Base-by-base conservation (phyloP, 139 green algal species). In the Chlamydomonas schloesseri region DNA sequence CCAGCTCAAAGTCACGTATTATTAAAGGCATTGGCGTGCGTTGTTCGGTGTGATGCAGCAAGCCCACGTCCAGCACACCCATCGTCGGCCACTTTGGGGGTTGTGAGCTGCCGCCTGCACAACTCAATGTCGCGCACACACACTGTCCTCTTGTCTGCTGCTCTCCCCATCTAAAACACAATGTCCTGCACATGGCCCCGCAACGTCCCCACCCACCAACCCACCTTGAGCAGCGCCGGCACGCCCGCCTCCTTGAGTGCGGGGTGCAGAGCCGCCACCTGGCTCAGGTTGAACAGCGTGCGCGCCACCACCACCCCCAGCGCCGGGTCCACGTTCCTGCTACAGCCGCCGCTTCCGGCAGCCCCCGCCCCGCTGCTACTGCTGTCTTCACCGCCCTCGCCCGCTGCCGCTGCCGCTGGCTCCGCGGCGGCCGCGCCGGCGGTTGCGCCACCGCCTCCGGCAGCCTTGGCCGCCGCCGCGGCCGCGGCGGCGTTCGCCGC, bases 241-340 rank as follows among this genome's bases (percentile, higher is more conserved):
- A 74, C 78, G 28, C 78, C 78, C 64, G 78, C 64, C 42, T 74
- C 64, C 29, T 65, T 65, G 42, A 84, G 62, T 46, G 47, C 21
- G 8, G 42, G 28, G 64, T 84, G 78, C 65, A 84, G 78, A 29
- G 64, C 78, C 64, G 64, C 47, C 37, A 84, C 78, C 64, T 71
- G 64, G 13, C 60, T 67, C 64, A 84, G 67, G 64, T 84, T 84
- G 60, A 74, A 74, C 20, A 84, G 57, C 42, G 78, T 67, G 21
- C 78, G 78, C 18, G 64, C 78, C 28, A 47, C 78, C 64, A 84
- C 15, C 78, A 84, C 78, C 28, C 50, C 62, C 28, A 84, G 42
- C 78, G 67, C 64, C 42, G 77, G 77, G 28, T 83, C 77, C 3
- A 26, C 24, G 10, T 64, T 26, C 31, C 47, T 55, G 33, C n/a